These are phyloP conservation scores for Pharus latifolius DNA, from an alignment of 176 grass and related monocot genomes.

Conservation along the genomic window DNA sequence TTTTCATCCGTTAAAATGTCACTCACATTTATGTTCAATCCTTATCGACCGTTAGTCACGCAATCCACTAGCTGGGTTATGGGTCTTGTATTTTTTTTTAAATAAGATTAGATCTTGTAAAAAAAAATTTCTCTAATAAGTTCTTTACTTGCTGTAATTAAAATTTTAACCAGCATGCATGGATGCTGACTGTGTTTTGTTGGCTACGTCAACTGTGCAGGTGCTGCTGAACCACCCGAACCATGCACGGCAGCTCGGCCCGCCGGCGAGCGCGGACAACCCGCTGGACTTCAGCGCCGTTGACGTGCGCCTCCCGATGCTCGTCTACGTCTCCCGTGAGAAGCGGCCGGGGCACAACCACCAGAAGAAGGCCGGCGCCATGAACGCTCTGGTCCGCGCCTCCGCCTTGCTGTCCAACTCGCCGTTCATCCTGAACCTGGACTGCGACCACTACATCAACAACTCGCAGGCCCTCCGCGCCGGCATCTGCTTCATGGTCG, in stretches of 20 bases:
- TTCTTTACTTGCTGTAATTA: no score
- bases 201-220: conserved; percentile 20
- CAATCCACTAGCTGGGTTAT: no score
- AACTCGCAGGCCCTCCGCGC: conserved; percentile 69
- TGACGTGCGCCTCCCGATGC: conserved; percentile 52
- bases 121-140: no score
- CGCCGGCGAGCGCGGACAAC: conserved; percentile 39
- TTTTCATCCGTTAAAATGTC: no score
- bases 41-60: no score
- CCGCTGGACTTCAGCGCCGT: conserved; percentile 49
- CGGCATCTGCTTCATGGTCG: conserved; percentile 79
- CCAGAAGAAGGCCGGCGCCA: conserved; percentile 90
- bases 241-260: conserved; percentile 21
- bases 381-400: conserved; percentile 72
- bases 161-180: no score
- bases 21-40: no score
- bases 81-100: no score
- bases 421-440: conserved; percentile 77
- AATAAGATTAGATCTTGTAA: no score
- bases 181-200: no score
- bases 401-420: conserved; percentile 61
- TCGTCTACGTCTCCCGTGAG: conserved; percentile 73
- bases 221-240: conserved; percentile 56
- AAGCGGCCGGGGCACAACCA: conserved; percentile 73
- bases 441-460: conserved; percentile 81